Evolutionary conservation across 2,329 filamentous ascomycete species (phyloP).

Genomic region (Zymoseptoria pseudotritici): DNA sequence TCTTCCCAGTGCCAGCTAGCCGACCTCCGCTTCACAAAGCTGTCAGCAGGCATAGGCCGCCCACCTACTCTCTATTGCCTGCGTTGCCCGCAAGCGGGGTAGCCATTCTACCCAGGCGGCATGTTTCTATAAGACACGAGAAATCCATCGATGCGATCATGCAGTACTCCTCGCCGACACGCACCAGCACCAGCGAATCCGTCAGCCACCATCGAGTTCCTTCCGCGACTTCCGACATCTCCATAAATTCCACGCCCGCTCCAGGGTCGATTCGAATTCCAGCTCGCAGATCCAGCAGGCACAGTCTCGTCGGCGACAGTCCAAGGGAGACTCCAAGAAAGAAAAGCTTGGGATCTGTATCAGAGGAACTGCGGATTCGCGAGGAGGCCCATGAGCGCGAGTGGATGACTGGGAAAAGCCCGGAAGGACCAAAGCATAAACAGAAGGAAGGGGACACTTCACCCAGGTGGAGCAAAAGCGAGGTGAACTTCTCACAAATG

Average conservation of each 20-base stretch:
- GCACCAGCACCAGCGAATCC: background rate
- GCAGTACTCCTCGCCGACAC: background rate
- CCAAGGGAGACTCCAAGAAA: background rate
- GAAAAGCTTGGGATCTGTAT: conserved; percentile 18
- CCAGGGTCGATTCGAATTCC: background rate
- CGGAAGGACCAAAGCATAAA: conserved; percentile 12
- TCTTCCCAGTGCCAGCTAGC: background rate
- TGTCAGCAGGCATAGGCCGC: background rate
- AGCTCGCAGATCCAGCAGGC: background rate
- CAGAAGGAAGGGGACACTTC: background rate
- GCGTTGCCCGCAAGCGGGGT: background rate
- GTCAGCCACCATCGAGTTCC: background rate
- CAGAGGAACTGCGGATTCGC: conserved; percentile 14
- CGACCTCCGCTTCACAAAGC: background rate
- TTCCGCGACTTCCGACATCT: background rate
- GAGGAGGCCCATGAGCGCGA: conserved; percentile 22
- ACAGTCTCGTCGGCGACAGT: background rate
- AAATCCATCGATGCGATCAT: background rate
- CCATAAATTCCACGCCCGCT: background rate
- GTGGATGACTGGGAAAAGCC: conserved; percentile 20
- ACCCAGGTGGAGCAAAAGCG: background rate
- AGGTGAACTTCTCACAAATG: background rate
- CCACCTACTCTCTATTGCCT: background rate
- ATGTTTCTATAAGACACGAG: background rate
- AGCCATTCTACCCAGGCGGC: background rate